These are phyloP conservation scores for Globisporangium paddicum DNA, from an alignment of 352 stramenopile species.

Conservation along the genomic window DNA sequence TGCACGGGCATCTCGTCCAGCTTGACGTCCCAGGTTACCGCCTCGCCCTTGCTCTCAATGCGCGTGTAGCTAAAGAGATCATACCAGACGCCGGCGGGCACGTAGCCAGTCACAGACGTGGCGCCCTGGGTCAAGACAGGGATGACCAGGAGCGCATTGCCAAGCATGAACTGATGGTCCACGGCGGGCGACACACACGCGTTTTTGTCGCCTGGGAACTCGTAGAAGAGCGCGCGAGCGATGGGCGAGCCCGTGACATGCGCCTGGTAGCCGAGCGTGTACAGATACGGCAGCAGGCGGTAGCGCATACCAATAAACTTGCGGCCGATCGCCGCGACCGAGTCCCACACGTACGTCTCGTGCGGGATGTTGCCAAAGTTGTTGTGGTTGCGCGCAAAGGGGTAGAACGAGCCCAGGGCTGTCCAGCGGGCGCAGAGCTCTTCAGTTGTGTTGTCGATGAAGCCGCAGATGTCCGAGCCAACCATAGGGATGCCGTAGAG, in stretches of 20 bases:
- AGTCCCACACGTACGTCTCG: conserved; percentile 63
- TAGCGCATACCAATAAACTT: conserved; percentile 73
- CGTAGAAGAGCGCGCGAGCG: conserved; percentile 50
- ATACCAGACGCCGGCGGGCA: conserved; percentile 44
- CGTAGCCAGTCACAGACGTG: conserved; percentile 38
- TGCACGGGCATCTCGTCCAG: conserved; percentile 60
- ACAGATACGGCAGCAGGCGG: conserved; percentile 73
- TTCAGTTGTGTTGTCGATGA: conserved; percentile 39
- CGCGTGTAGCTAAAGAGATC: conserved; percentile 47
- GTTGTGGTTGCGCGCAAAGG: conserved; percentile 83
- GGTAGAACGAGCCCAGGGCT: conserved; percentile 64
- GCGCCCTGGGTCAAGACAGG: conserved; percentile 50
- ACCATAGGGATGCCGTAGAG: conserved; percentile 82
- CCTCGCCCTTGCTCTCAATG: conserved; percentile 21
- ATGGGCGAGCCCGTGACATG: conserved; percentile 39
- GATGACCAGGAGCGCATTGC: conserved; percentile 32
- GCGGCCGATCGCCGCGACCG: conserved; percentile 36
- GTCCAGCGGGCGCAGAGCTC: conserved; percentile 83
- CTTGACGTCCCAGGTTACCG: conserved; percentile 27
- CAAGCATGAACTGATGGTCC: conserved; percentile 56
- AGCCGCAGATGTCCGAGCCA: conserved; percentile 75
- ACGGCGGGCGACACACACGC: conserved; percentile 21
- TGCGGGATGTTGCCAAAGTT: conserved; percentile 41
- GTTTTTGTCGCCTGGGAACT: conserved; percentile 48
- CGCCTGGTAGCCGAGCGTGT: conserved; percentile 68